Evolutionary conservation across 768 basidiomycete genomes (phyloP), one percentile per base, ranked within the genome.

Genomic region (Boletellus ananas): DNA sequence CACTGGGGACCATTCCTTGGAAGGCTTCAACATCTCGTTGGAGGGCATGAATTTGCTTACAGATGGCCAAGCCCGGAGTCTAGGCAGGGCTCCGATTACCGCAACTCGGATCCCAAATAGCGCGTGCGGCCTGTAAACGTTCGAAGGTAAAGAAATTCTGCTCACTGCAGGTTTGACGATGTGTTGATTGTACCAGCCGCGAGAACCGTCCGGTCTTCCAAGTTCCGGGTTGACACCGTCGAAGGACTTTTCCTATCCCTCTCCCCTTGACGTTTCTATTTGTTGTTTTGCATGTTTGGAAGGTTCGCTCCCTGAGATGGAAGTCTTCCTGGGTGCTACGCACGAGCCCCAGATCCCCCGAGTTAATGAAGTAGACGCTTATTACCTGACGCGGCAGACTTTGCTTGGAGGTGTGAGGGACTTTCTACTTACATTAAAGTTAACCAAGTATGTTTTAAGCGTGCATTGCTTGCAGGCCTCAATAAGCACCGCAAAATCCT

Each of bases 31-130:
- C 16, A 34, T 56, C 57, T 70, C 73, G n/a, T 16, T 58, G 42
- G 53, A 59, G 45, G 68, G 64, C n/a, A 67, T 74, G 68, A 45
- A 72, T 44, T n/a, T 16, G 14, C 61, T 75, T 43, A 75, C 75
- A 10, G 33, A 50, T 8, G 55, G 52, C 25, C 60, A 66, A 18
- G 69, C 67, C 16, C 40, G 31, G 20, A 43, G 47, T 12, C 50
- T 69, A 7, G 72, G 74, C 7, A 51, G 56, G 21, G 53, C 67
- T 12, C 42, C 43, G 3, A 60, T 67, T 23, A 53, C 55, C 1
- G 65, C 59, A 11, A 52, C 41, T 34, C 52, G 61, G 41, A 52
- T 69, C 29, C 39, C 48, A 20, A 17, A 23, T 3, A 45, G 35
- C 2, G 25, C 21, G 5, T 66, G 66, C 1, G 45, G 43, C 2